Evolutionary conservation across 129 eudicot genomes (phyloP).

Genomic region (Centrapalus pauciflorus): DNA sequence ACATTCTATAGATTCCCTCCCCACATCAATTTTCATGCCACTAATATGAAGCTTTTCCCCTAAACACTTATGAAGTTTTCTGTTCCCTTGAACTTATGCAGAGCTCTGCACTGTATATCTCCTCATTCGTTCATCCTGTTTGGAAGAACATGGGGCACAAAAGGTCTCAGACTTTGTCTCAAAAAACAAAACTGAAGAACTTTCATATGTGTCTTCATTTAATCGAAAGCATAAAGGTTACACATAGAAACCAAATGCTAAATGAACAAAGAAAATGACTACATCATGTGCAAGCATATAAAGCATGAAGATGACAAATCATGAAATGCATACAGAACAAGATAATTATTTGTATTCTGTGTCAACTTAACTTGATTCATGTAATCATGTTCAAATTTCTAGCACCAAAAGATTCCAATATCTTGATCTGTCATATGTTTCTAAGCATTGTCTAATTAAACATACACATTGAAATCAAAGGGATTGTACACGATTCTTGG

Average conservation of each 20-base stretch:
- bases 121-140: neutral
- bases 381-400: neutral
- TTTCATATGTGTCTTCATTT: neutral
- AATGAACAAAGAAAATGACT: neutral
- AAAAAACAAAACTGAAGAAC: neutral
- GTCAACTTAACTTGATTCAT: neutral
- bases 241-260: neutral
- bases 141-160: neutral
- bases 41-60: slow-evolving; percentile 28
- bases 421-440: neutral
- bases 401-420: neutral
- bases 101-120: slow-evolving; percentile 25
- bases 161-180: neutral
- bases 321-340: neutral
- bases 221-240: neutral
- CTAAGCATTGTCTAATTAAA: neutral
- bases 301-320: no score
- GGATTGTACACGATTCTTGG: no score
- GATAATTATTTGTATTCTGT: neutral
- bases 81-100: slow-evolving; percentile 15
- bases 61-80: slow-evolving; percentile 17
- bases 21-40: slow-evolving; percentile 13
- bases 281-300: neutral
- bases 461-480: neutral
- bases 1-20: slow-evolving; percentile 18